These are phyloP conservation scores for Cadophora sp. DNA, from an alignment of 2,329 filamentous ascomycete genomes.

Conservation along the genomic window DNA sequence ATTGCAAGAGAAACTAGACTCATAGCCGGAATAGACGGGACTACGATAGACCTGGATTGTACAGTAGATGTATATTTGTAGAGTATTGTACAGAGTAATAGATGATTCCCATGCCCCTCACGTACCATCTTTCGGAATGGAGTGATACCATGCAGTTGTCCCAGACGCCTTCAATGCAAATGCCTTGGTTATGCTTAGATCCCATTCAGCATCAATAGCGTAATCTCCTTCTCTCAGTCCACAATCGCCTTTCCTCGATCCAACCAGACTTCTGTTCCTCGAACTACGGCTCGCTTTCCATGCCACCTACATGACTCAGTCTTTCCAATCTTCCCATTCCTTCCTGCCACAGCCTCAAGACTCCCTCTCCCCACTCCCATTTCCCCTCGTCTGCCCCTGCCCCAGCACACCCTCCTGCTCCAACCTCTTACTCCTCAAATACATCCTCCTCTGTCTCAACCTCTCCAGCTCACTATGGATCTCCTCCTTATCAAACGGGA, in stretches of 20 bases:
- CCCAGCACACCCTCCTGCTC: slow-evolving; percentile 31
- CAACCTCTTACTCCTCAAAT: slow-evolving; percentile 46
- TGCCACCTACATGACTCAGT: background rate
- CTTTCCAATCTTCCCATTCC: background rate
- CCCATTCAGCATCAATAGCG: background rate
- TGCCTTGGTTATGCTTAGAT: slow-evolving; percentile 16
- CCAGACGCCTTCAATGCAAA: slow-evolving; percentile 36
- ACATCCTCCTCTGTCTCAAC: slow-evolving; percentile 40
- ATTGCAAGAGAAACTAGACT: slow-evolving; percentile 59
- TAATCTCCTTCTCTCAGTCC: background rate
- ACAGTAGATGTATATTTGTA: slow-evolving; percentile 15
- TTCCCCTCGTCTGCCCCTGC: slow-evolving; percentile 12
- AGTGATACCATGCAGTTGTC: slow-evolving; percentile 12
- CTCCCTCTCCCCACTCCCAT: slow-evolving; percentile 18
- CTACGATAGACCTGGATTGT: background rate
- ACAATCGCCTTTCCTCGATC: background rate
- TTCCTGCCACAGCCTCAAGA: slow-evolving; percentile 9
- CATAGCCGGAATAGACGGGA: slow-evolving; percentile 29
- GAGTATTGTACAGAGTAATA: slow-evolving; percentile 27
- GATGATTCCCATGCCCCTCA: slow-evolving; percentile 1
- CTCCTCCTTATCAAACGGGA: slow-evolving; percentile 80
- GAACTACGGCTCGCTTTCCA: background rate
- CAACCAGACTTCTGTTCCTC: background rate
- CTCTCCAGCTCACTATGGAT: slow-evolving; percentile 71
- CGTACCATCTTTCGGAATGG: slow-evolving; percentile 14